Base-by-base conservation (phyloP, 768 basidiomycete genomes). In the Agrocybe chaxingu region DNA sequence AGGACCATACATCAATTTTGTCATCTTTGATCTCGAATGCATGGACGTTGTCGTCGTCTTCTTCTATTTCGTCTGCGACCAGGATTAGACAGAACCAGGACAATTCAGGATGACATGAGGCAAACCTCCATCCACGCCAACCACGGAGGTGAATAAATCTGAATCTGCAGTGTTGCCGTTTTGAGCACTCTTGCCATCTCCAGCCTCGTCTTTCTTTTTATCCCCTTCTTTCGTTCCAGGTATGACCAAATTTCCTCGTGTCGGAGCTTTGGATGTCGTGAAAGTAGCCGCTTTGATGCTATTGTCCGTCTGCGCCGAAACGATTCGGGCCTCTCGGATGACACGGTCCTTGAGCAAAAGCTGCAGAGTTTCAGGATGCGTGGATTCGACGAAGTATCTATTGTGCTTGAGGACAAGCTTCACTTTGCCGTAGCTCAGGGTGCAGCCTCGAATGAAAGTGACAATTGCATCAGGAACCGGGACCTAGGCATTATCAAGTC, bases 321-420 rank as follows among this genome's bases (percentile, higher is more conserved):
- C 74, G 5, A 92, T 85, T 31, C 94, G 82, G 19, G 92, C 90
- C 54, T 89, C 87, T 31, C 89, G 81, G 48, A 96, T 97, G 13
- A 87, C 70, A 50, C 76, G 76, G 70, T 99, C 97, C 62, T 92
- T 89, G 38, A 99, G 76, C 32, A 98, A 73, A 13, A 84, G 72
- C 60, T 97, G 89, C 24, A 98, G 76, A 8, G 92, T 93, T 48
- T 98, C 95, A 2, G 95, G 94, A 61, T 97, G 92, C 57, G 84
- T 89, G 29, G 93, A 96, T 67, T 99, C 97, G 60, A 99, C 92
- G 60, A 82, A 98, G 68, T 98, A 98, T 60, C 88, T 91, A 77
- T 98, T 98, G 66, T 98, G 89, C 66, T 99, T 98, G 57, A 99
- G 74, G 6, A 99, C 97, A 42, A 99, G 84, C 63, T 98, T 96